Evolutionary conservation across 768 basidiomycete genomes (phyloP), one percentile per base, ranked within the genome.

Genomic region (Suillus spraguei): DNA sequence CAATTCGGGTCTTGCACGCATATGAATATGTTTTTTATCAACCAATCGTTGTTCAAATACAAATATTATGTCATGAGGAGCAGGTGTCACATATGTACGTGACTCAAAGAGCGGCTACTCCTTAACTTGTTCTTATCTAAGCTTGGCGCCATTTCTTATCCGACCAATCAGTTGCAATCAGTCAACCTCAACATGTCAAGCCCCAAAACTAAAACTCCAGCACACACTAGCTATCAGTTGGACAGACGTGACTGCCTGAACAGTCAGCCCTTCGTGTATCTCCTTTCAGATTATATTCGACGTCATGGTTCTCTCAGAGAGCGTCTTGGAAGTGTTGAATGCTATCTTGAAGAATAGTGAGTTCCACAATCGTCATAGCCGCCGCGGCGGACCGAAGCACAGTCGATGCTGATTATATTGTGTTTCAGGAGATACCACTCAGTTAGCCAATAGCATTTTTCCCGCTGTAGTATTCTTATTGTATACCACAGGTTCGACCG

Each of bases 401-500:
- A 17, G 28, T 50, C 5, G 11, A 24, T 56, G 24, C 38, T 41
- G 39, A 38, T 64, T 62, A 63, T 69, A 66, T 65, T 42, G 10
- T 7, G 1, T 55, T 38, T 2, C 55, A 75, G 75, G 68, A 38
- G 75, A 73, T 56, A 36, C 14, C 59, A 65, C 38, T 58, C 74
- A 75, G 74, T 75, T 44, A 75, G 74, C 63, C 64, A 63, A 66
- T 63, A 16, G 35, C 32, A n/a, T n/a, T 14, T 44, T 28, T 28
- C 24, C 44, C 33, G 11, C 22, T 35, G 28, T 63, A 59, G 22
- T 64, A 56, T 60, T 52, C 52, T 52, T 8, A 13, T 28, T 20
- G 8, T 36, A 22, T 47, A 28, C 55, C 60, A 32, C 67, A 90
- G 88, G 66, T 92, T 86, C 75, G 83, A 91, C 74, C 80, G 83